Evolutionary conservation across 768 basidiomycete species (phyloP).

Genomic region (Podaxis sp.): DNA sequence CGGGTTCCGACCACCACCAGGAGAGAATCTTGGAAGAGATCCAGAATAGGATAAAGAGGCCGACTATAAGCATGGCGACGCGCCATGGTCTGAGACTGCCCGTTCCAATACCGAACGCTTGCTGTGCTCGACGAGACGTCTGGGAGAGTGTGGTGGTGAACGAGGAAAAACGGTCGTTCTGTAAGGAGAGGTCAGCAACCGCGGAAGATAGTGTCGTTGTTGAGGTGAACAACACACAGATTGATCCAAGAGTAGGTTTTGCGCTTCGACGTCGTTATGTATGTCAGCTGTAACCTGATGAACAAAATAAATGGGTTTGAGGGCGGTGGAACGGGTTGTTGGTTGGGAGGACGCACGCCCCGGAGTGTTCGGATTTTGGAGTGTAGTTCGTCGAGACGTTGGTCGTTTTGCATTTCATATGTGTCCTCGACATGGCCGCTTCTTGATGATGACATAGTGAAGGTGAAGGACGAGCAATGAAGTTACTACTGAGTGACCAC

Average conservation of each 20-base stretch:
- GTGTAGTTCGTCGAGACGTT: conserved; percentile 79
- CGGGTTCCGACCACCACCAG: conserved; percentile 41
- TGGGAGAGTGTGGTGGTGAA: conserved; percentile 64
- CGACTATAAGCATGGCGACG: conserved; percentile 61
- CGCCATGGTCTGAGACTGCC: conserved; percentile 70
- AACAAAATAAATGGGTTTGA: neutral
- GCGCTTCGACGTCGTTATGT: conserved; percentile 79
- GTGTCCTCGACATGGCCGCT: conserved; percentile 58
- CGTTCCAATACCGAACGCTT: conserved; percentile 70
- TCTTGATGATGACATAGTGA: conserved; percentile 42
- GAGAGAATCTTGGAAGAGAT: conserved; percentile 48
- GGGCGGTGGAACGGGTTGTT: neutral
- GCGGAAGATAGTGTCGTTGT: neutral
- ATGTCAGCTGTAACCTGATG: conserved; percentile 84
- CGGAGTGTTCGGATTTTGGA: conserved; percentile 81
- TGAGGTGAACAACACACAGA: conserved; percentile 44
- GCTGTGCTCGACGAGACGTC: conserved; percentile 67
- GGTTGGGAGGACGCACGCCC: conserved; percentile 48
- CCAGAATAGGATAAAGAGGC: conserved; percentile 56
- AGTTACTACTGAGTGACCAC: neutral
- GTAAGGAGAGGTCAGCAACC: conserved; percentile 1
- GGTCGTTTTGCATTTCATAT: conserved; percentile 86
- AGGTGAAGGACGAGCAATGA: neutral
- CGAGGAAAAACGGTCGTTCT: conserved; percentile 68
- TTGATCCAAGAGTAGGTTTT: conserved; percentile 76